Conservation (phyloP, 345 rosid species). For the Citrus maxima region DNA sequence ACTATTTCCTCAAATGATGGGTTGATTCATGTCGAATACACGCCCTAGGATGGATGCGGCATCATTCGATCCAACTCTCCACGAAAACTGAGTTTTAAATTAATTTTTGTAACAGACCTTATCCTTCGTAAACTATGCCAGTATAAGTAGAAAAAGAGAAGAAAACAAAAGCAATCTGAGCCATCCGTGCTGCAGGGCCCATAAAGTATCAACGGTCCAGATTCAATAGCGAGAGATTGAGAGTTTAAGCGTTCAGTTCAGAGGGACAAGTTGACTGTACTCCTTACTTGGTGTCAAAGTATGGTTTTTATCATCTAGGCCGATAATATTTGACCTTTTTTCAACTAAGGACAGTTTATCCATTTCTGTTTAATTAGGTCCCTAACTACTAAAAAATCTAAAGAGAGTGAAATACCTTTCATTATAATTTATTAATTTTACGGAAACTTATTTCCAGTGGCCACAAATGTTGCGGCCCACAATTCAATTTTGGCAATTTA, state of each 20-base stretch:
- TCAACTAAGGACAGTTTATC: too few species aligned
- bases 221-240: background rate
- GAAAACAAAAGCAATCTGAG: background rate
- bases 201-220: background rate
- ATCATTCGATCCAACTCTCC: background rate
- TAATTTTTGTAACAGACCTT: background rate
- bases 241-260: background rate
- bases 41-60: conserved; percentile 23
- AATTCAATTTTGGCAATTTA: too few species aligned
- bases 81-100: background rate
- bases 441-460: too few species aligned
- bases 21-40: conserved; percentile 11
- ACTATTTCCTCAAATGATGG: conserved; percentile 23
- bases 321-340: too few species aligned
- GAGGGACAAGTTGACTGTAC: background rate
- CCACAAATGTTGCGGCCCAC: too few species aligned
- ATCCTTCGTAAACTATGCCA: background rate
- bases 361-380: too few species aligned
- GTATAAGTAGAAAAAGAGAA: background rate
- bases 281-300: conserved; percentile 2
- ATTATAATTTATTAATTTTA: too few species aligned
- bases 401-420: too few species aligned
- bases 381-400: too few species aligned
- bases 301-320: too few species aligned
- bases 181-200: background rate